Evolutionary conservation across 192 early-diverging fungal genomes (phyloP).

Genomic region (Pilobolus umbonatus): DNA sequence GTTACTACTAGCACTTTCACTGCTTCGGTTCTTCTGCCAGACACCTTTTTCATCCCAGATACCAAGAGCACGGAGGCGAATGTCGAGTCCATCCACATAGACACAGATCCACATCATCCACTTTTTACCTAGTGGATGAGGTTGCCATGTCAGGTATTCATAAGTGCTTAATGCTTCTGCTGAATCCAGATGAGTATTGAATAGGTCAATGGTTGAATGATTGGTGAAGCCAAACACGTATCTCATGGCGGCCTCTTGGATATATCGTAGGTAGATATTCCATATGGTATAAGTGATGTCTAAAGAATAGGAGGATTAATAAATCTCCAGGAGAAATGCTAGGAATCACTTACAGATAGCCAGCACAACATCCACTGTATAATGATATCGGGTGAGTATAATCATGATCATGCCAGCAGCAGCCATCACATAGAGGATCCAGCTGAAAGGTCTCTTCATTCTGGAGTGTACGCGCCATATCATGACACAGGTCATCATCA

Average conservation of each 20-base stretch:
- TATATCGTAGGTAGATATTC: constrained; percentile 19
- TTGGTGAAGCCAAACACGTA: constrained; percentile 20
- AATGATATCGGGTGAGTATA: constrained; percentile 52
- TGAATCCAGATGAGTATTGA: constrained; percentile 6
- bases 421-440: constrained; percentile 33
- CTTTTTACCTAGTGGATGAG: constrained; percentile 19
- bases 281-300: constrained; percentile 22
- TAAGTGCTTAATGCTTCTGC: constrained; percentile 6
- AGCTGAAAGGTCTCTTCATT: constrained; percentile 37
- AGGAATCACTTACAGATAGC: constrained; percentile 30
- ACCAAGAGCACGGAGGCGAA: constrained; percentile 17
- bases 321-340: no score
- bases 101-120: constrained; percentile 26
- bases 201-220: constrained; percentile 17
- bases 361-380: constrained; percentile 57
- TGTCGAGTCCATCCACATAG: constrained; percentile 23
- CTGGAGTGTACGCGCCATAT: constrained; percentile 53
- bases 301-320: background rate
- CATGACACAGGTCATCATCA: constrained; percentile 48
- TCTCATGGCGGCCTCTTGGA: constrained; percentile 22
- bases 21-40: no score
- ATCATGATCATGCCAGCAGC: constrained; percentile 44
- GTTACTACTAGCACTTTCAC: background rate
- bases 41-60: constrained; percentile 18
- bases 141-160: constrained; percentile 21